Percentiles rank a stretch among this genome's conserved stretches.
Conservation (phyloP, 2,329 filamentous ascomycete genomes). For the Ceratocystis colombiana region DNA sequence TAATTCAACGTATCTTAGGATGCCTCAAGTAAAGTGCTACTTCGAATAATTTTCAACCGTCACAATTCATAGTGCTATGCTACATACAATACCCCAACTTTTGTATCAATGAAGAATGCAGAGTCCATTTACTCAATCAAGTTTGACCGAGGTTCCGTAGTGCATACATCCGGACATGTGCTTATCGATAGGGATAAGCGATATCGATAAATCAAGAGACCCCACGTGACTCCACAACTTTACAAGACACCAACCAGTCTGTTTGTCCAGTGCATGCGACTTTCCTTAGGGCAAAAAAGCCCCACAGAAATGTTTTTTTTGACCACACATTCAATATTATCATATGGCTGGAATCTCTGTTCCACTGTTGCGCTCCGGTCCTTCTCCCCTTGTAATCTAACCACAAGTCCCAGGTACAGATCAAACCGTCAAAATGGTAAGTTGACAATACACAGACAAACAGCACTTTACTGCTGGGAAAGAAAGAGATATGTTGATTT, state of each 20-base stretch:
- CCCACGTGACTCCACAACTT: slow-evolving; percentile 22
- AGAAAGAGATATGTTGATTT: background rate
- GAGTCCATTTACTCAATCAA: no score
- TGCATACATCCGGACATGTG: no score
- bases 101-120: no score
- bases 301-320: slow-evolving; percentile 34
- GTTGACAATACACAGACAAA: slow-evolving; percentile 36
- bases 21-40: no score
- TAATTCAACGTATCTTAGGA: no score
- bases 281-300: slow-evolving; percentile 36
- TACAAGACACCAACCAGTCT: slow-evolving; percentile 31
- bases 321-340: slow-evolving; percentile 30
- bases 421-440: slow-evolving; percentile 58
- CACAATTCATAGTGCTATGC: no score
- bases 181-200: slow-evolving; percentile 15
- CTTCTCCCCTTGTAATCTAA: slow-evolving; percentile 31
- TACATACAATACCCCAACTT: no score
- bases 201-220: slow-evolving; percentile 4
- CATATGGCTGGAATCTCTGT: slow-evolving; percentile 30
- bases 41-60: no score
- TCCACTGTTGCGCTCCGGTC: slow-evolving; percentile 31
- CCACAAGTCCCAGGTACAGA: slow-evolving; percentile 24
- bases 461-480: background rate
- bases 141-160: no score
- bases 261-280: slow-evolving; percentile 19